A percentile compares a stretch with the other conserved stretches of the same genome.
phyloP scores from a whole-genome alignment of 2,329 filamentous ascomycete genomes.

The Periconia macrospinosa region DNA sequence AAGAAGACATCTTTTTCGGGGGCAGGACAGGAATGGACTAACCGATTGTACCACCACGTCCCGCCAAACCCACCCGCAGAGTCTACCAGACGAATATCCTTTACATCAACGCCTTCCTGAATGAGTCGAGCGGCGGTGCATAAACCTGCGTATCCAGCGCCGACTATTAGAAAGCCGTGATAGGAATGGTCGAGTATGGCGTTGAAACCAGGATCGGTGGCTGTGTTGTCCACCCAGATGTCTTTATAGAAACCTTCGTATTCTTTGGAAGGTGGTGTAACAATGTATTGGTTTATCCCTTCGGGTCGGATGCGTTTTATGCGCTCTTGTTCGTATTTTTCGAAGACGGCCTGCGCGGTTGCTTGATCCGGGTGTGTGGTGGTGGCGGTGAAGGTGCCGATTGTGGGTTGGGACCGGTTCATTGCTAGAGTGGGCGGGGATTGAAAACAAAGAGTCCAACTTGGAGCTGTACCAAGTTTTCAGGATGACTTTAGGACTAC shows the following conservation, averaged over 20 bases:
- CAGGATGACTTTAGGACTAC: too few relatives aligned
- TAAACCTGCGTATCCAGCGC: not conserved
- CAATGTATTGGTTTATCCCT: not conserved
- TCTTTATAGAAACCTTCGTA: not conserved
- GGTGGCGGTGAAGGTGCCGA: too few relatives aligned
- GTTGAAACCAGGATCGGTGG: not conserved
- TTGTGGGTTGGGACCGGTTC: too few relatives aligned
- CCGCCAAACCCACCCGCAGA: constrained; percentile 9
- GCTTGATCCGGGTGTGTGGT: too few relatives aligned
- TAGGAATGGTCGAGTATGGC: too few relatives aligned
- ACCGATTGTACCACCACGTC: constrained; percentile 11
- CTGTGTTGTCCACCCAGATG: not conserved
- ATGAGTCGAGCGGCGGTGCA: not conserved
- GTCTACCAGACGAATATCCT: constrained; percentile 7
- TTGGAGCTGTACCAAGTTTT: too few relatives aligned
- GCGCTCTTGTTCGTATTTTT: too few relatives aligned
- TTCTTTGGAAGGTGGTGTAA: not conserved
- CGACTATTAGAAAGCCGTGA: too few relatives aligned
- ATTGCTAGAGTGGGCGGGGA: too few relatives aligned
- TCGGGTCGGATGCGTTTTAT: not conserved
- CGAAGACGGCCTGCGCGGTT: too few relatives aligned
- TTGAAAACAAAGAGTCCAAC: too few relatives aligned
- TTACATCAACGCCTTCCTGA: not conserved
- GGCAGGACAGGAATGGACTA: not conserved
- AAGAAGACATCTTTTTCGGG: not conserved